Evolutionary conservation across 441 rosid species (phyloP).

Genomic region (Pelargonium myrrhifolium): DNA sequence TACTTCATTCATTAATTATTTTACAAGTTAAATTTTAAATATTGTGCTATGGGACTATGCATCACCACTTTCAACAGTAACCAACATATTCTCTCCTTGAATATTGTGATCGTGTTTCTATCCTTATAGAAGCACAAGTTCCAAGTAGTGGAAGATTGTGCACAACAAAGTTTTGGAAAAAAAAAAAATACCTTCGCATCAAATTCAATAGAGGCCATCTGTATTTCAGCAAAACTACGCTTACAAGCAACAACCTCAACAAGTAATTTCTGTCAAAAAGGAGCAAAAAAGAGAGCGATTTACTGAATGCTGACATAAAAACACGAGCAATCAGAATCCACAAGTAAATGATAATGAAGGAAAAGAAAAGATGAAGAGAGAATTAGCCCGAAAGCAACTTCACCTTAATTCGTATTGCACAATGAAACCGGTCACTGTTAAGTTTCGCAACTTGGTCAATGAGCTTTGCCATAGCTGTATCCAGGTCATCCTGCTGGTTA

Average conservation of each 20-base stretch:
- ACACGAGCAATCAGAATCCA: slow-evolving; percentile 1
- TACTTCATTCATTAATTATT: too few relatives aligned
- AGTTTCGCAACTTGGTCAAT: slow-evolving; percentile 50
- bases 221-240: slow-evolving; percentile 56
- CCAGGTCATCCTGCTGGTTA: slow-evolving; percentile 62
- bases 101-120: too few relatives aligned
- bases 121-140: neutral
- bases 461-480: slow-evolving; percentile 50
- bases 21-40: too few relatives aligned
- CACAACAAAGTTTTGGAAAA: neutral
- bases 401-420: slow-evolving; percentile 59
- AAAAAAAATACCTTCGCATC: slow-evolving; percentile 54
- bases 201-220: slow-evolving; percentile 64
- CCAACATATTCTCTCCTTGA: too few relatives aligned
- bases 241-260: slow-evolving; percentile 47
- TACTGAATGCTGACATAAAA: slow-evolving; percentile 9
- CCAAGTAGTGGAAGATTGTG: neutral
- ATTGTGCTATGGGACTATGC: too few relatives aligned
- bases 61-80: too few relatives aligned
- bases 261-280: slow-evolving; percentile 44
- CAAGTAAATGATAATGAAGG: slow-evolving; percentile 1
- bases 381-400: slow-evolving; percentile 8
- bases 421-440: slow-evolving; percentile 40
- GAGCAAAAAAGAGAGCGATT: neutral
- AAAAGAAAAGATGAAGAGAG: neutral